These are phyloP conservation scores for Didymella keratinophila DNA, from an alignment of 2,329 filamentous ascomycete species.

Conservation along the genomic window DNA sequence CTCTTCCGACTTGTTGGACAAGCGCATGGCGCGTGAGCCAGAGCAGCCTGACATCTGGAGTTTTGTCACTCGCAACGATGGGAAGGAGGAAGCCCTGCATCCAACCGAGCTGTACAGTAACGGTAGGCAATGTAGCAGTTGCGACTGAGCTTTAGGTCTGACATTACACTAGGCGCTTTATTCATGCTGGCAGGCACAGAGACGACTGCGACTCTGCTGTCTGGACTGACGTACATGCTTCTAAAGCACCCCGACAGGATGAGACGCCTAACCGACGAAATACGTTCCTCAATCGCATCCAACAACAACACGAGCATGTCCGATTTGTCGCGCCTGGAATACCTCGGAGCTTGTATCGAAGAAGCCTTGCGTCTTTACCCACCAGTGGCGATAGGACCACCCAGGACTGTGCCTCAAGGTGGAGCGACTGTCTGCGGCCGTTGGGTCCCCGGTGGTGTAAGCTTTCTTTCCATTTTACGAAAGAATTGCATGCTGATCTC, in stretches of 20 bases:
- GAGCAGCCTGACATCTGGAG: conserved; percentile 7
- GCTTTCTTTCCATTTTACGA: background rate
- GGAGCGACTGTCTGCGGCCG: conserved; percentile 33
- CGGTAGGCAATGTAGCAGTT: conserved; percentile 37
- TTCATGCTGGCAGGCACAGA: conserved; percentile 41
- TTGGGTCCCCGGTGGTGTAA: conserved; percentile 39
- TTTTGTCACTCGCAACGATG: background rate
- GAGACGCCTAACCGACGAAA: conserved; percentile 28
- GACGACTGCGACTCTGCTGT: conserved; percentile 37
- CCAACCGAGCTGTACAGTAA: background rate
- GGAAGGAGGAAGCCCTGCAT: background rate
- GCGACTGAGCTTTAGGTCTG: conserved; percentile 32
- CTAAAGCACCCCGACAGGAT: conserved; percentile 29
- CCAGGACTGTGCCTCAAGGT: conserved; percentile 35
- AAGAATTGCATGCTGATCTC: background rate
- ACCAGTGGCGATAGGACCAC: conserved; percentile 49
- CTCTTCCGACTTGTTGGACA: conserved; percentile 29
- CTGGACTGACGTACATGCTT: conserved; percentile 37
- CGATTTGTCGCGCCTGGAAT: conserved; percentile 36
- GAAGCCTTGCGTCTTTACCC: conserved; percentile 57
- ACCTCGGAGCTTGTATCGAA: conserved; percentile 54
- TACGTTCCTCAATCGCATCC: conserved; percentile 19
- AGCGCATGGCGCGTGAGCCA: conserved; percentile 31
- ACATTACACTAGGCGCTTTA: conserved; percentile 21
- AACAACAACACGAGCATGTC: conserved; percentile 32